Conservation (phyloP, 1,284 basidiomycete species). For the Ganoderma multipileum region DNA sequence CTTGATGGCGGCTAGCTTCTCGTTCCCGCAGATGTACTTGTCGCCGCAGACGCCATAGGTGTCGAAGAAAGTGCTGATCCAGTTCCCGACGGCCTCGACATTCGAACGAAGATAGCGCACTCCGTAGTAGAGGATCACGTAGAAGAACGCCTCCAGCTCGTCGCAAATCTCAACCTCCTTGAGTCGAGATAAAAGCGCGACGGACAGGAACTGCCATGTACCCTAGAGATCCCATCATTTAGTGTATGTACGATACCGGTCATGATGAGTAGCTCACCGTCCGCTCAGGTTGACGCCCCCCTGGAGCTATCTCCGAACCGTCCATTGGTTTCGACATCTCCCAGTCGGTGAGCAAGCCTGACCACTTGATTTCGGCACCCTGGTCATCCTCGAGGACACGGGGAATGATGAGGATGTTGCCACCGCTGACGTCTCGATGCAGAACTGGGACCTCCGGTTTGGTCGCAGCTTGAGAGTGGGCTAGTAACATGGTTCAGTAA, state of each 20-base stretch:
- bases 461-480: slow-evolving; percentile 7
- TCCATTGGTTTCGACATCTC: slow-evolving; percentile 16
- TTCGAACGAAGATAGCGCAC: background rate
- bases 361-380: background rate
- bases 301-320: no score
- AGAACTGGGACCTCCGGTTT: background rate
- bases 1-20: background rate
- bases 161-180: background rate
- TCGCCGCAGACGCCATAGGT: background rate
- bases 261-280: background rate
- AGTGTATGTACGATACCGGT: background rate
- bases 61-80: slow-evolving; percentile 7
- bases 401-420: slow-evolving; percentile 20
- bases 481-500: background rate
- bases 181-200: background rate
- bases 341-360: slow-evolving; percentile 20
- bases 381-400: background rate
- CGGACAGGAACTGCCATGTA: slow-evolving; percentile 14
- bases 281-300: slow-evolving; percentile 7
- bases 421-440: slow-evolving; percentile 21
- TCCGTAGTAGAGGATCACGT: slow-evolving; percentile 11
- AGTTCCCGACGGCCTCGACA: background rate
- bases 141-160: slow-evolving; percentile 14
- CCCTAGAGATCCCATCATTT: background rate
- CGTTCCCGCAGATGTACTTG: background rate